Percentiles rank a stretch among this genome's conserved stretches.
These are phyloP conservation scores for Sanguinoderma infundibulare DNA, from an alignment of 1,284 basidiomycete genomes.

Conservation along the genomic window DNA sequence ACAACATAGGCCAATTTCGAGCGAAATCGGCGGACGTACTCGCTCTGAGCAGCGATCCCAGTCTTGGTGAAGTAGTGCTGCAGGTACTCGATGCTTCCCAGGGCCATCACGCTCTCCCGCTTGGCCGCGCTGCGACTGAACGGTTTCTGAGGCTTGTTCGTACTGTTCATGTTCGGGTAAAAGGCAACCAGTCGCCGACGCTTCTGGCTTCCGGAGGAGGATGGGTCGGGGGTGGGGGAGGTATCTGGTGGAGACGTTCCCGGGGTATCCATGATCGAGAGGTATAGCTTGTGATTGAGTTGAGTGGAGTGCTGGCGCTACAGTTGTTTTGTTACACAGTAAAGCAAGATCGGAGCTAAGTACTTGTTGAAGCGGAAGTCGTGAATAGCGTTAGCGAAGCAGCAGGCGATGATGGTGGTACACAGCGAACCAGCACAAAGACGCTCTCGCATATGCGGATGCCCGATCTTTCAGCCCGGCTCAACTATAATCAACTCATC, in stretches of 20 bases:
- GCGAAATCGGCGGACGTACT: constrained; percentile 50
- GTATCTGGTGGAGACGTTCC: constrained; percentile 7
- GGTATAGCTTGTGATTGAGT: constrained; percentile 14
- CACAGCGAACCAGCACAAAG: constrained; percentile 21
- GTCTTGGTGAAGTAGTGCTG: constrained; percentile 90
- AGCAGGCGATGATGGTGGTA: constrained; percentile 20
- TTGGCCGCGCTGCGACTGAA: constrained; percentile 87
- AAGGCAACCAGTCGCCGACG: constrained; percentile 68
- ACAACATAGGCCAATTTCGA: background rate
- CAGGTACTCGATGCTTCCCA: constrained; percentile 86
- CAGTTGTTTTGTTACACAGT: background rate
- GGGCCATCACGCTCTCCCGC: constrained; percentile 83
- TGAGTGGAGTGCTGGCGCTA: constrained; percentile 3
- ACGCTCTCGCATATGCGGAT: background rate
- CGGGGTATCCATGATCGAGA: constrained; percentile 23
- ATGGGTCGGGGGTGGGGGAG: constrained; percentile 13
- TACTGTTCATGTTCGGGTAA: constrained; percentile 73
- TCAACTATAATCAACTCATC: constrained; percentile 12
- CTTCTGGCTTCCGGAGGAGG: constrained; percentile 31
- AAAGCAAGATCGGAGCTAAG: background rate
- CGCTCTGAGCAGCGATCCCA: constrained; percentile 71
- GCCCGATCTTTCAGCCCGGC: background rate
- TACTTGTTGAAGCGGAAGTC: background rate
- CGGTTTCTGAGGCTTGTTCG: constrained; percentile 75
- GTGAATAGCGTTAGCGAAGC: constrained; percentile 15